These are phyloP conservation scores for Calonectria fujianensis DNA, from an alignment of 2,329 filamentous ascomycete species.

Conservation along the genomic window DNA sequence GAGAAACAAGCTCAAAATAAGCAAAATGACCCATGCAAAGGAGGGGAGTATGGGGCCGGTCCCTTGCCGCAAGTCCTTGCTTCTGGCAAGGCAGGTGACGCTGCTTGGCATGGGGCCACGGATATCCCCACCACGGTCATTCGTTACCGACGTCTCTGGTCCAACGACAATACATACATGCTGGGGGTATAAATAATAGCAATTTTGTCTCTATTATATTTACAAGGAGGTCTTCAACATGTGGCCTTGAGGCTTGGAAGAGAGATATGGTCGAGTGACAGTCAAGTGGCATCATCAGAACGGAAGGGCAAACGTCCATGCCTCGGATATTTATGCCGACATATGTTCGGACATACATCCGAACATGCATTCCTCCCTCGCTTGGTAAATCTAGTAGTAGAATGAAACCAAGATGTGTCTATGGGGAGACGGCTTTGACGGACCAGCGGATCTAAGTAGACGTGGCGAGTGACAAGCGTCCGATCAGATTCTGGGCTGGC, in stretches of 20 bases:
- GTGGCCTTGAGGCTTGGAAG: background rate
- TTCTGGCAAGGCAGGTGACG: background rate
- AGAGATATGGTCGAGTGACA: background rate
- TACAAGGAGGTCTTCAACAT: background rate
- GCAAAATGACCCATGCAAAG: background rate
- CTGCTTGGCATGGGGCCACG: constrained; percentile 5
- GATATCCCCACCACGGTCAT: constrained; percentile 12
- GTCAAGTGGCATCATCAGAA: too few relatives aligned
- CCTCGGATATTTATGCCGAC: background rate
- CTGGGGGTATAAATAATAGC: background rate
- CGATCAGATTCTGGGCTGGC: constrained; percentile 3
- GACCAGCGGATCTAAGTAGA: background rate
- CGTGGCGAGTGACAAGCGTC: background rate
- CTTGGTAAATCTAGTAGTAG: background rate
- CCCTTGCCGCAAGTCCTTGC: constrained; percentile 8
- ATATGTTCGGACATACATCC: background rate
- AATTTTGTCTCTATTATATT: too few relatives aligned
- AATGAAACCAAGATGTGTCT: background rate
- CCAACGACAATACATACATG: background rate
- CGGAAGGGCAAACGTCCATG: background rate
- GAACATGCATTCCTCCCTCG: background rate
- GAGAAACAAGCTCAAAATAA: background rate
- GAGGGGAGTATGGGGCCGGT: constrained; percentile 1
- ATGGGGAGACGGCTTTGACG: background rate
- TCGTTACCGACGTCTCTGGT: background rate